Evolutionary conservation across 768 basidiomycete species (phyloP), one percentile per base, ranked within the genome.

Genomic region (Hypsizygus marmoreus): DNA sequence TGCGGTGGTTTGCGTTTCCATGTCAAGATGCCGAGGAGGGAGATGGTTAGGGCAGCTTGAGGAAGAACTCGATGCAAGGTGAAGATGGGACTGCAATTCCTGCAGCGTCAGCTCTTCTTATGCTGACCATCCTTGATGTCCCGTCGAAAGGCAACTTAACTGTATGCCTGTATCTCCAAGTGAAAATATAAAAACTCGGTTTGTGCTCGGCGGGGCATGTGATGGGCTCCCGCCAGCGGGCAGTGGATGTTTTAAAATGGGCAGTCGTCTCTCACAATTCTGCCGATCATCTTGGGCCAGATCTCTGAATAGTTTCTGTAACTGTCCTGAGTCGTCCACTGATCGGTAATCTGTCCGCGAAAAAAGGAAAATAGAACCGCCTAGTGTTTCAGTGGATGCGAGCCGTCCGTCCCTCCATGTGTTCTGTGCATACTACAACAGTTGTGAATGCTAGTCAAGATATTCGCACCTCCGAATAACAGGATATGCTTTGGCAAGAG

Each of bases 91-190:
- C 19, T 14, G 37, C 13, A 19, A 10, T 8, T 40, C 31, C 6
- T 31, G 13, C 28, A 14, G 19, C 19, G 20, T 8, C 14, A 20
- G 25, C 28, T 36, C 48, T 47, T 52, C 39, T 51, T 51, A 49
- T 44, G 32, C 41, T 46, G 14, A 16, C 3, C 26, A 40, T 17
- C 43, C 34, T 38, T 51, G 30, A 36, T 39, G 44, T 50, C 46
- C 51, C 23, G 47, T 32, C 35, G 33, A 40, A 56, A 51, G 51
- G 51, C 45, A 56, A 46, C 42, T 43, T 51, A 44, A 50, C 50
- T 51, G 24, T 47, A 51, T 40, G 32, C 54, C 54, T 51, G 32
- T 44, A 47, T 43, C 45, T 51, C 37, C 39, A 56, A 50, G 41
- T 37, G 16, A 26, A 39, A 37, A 19, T 44, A 50, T 43, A 50